These are phyloP conservation scores for Henningerozyma blattae DNA, from an alignment of 805 yeast genomes.

Conservation along the genomic window DNA sequence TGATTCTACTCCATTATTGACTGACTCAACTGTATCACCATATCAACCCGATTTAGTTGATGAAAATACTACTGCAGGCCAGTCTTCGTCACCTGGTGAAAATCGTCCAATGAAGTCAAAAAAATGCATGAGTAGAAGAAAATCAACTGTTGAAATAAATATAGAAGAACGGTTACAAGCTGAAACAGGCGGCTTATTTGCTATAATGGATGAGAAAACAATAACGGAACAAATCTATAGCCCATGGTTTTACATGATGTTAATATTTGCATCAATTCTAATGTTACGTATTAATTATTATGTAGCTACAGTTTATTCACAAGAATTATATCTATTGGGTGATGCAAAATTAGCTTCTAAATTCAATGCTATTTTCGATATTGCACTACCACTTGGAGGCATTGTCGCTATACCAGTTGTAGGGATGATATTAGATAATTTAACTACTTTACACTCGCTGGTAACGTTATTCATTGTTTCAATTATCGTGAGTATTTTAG, in stretches of 20 bases:
- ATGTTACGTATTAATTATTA: constrained; percentile 89
- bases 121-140: constrained; percentile 25
- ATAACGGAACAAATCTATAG: constrained; percentile 36
- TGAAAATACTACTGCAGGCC: no score
- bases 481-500: constrained; percentile 55
- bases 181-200: constrained; percentile 57
- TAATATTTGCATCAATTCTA: constrained; percentile 69
- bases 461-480: constrained; percentile 42
- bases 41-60: background rate
- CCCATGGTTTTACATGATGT: constrained; percentile 71
- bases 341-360: constrained; percentile 36
- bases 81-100: background rate
- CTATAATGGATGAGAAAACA: constrained; percentile 58
- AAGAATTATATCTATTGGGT: constrained; percentile 61
- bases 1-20: constrained; percentile 12
- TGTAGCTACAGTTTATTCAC: constrained; percentile 79
- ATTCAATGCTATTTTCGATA: constrained; percentile 67
- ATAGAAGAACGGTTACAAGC: constrained; percentile 44
- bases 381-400: constrained; percentile 85
- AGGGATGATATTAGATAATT: constrained; percentile 66
- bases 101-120: constrained; percentile 1
- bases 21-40: constrained; percentile 5
- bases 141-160: constrained; percentile 54
- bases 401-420: constrained; percentile 76
- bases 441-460: constrained; percentile 49